Evolutionary conservation across 495 filamentous ascomycete species (phyloP), one percentile per base, ranked within the genome.

Genomic region (Hypoxylon fragiforme): DNA sequence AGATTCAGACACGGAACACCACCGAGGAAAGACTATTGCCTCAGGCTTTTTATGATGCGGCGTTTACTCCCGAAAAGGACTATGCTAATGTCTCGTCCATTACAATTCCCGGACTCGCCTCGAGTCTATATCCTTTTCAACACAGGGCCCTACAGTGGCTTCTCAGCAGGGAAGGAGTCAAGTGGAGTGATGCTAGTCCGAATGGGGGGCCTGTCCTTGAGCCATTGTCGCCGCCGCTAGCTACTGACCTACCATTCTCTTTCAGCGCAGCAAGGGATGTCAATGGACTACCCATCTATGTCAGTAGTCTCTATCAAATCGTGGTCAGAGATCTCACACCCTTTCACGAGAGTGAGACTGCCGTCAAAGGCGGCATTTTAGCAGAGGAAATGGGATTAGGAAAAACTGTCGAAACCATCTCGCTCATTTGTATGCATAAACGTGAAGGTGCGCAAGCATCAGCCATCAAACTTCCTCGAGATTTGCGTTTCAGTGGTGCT

Each of bases 371-470:
- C 21, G 87, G 87, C 34, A 85, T 82, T 21, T 78, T 98, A 15
- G 90, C 91, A 0, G 92, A 98, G 68, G 94, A 98, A 70, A 97
- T 97, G 94, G 92, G 92, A 0, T 73, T 98, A 3, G 94, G 94
- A 1, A 98, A 98, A 67, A 97, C 94, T 0, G 81, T 97, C 14
- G 94, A 98, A 67, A 78, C 92, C 42, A 88, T 94, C 37, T 81
- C 87, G 1, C 70, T 97, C 14, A 85, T 95, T 0, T 80, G 79
- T 36, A 65, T 87, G 37, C 85, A 95, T 62, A 73, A 49, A 28
- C 76, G 71, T 14, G 60, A 56, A 3, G 30, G 37, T 12, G 46
- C 47, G 3, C 52, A n/a, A n/a, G n/a, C n/a, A n/a, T 59, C 0
- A 7, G 40, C 8, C 30, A 51, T 16, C 39, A 70, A 46, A 19